Evolutionary conservation across 2,329 filamentous ascomycete species (phyloP).

Genomic region (Fusarium kyushuense): DNA sequence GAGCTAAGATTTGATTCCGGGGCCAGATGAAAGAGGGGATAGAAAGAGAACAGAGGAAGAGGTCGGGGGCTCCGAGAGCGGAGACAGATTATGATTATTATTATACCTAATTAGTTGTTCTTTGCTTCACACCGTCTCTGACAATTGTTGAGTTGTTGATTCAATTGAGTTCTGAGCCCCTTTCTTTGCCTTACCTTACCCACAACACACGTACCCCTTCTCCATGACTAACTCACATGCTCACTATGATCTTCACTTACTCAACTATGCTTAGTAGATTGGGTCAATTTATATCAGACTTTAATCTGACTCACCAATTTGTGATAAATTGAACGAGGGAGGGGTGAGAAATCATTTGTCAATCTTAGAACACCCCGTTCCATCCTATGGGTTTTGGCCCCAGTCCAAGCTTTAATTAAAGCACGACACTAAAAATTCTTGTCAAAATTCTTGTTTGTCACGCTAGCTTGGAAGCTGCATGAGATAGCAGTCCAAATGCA

Average conservation of each 20-base stretch:
- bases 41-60: too few relatives aligned
- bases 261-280: not conserved
- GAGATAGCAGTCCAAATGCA: not conserved
- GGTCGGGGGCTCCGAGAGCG: constrained; percentile 22
- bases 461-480: constrained; percentile 3
- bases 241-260: not conserved
- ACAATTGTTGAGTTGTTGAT: constrained; percentile 15
- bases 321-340: too few relatives aligned
- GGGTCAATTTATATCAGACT: not conserved
- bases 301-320: constrained; percentile 9
- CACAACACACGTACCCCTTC: constrained; percentile 18
- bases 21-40: constrained; percentile 2
- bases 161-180: not conserved
- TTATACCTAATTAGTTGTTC: not conserved
- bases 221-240: not conserved
- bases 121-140: not conserved
- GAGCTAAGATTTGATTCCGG: constrained; percentile 22
- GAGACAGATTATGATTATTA: not conserved
- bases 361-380: not conserved
- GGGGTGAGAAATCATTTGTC: too few relatives aligned
- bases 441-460: constrained; percentile 13
- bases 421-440: constrained; percentile 16
- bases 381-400: constrained; percentile 1
- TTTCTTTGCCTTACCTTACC: not conserved
- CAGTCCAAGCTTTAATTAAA: constrained; percentile 14